Base-by-base conservation (phyloP, 2,329 filamentous ascomycete genomes). In the Fusarium albosuccineum region DNA sequence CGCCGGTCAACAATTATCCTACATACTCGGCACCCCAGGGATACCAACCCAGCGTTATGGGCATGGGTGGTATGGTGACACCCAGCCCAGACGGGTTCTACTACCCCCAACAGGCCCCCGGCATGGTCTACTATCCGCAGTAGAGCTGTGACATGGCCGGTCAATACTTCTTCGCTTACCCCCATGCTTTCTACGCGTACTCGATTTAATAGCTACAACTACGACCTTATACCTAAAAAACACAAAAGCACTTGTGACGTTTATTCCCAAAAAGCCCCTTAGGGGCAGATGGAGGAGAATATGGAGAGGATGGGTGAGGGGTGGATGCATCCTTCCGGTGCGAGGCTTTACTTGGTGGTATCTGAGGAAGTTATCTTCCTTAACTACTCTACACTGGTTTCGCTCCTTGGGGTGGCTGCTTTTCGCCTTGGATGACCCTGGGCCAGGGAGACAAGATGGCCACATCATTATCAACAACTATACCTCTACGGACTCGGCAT, bases 1-100 rank as follows among this genome's bases (percentile, higher is more conserved):
- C 87, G 27, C 81, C 86, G 1, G 81, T 87, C 66, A 76, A 81
- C 49, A 72, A 77, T 17, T 87, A 86, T 67, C 80, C 82, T 30
- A 59, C 80, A 1, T 86, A 85, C 65, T 81, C 83, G 57, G 74
- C 83, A 7, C 77, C 83, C 39, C 85, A 83, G 60, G 76, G 82
- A 57, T 92, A 89, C 72, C 82, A 83, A 57, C 76, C 82, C 16
- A 87, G 85, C 42, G 83, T 89, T 45, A 83, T 91, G 63, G 89
- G 89, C 42, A 93, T 94, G 87, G 90, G 89, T 65, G 91, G 91
- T 9, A 94, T 96, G 89, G 91, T 94, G 82, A 91, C 92, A 64
- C 87, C 85, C 66, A 89, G 82, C 73, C 85, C 86, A 73, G 85
- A 89, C 76, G 84, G 84, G 63, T 97, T 91, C 80, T 97, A 94